Evolutionary conservation across 1,284 basidiomycete genomes (phyloP).

Genomic region (Stereum hirsutum): DNA sequence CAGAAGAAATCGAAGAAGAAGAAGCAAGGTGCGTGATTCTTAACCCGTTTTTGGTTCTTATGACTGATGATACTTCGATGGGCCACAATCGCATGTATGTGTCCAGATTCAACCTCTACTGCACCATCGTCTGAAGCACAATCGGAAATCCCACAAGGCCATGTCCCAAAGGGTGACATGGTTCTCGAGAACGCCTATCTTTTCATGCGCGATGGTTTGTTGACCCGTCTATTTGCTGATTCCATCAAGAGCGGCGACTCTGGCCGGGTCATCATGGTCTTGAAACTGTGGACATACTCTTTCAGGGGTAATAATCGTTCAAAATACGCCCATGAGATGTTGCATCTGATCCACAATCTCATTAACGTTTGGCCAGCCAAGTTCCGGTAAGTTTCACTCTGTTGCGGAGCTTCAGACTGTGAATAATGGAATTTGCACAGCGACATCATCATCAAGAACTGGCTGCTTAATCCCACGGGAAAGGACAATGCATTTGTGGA

Average conservation of each 20-base stretch:
- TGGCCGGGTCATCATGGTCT: conserved; percentile 21
- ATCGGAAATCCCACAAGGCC: too few relatives aligned
- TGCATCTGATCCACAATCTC: conserved; percentile 29
- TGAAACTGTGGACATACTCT: conserved; percentile 23
- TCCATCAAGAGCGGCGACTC: conserved; percentile 27
- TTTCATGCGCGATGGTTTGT: conserved; percentile 25
- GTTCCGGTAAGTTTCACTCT: conserved; percentile 11
- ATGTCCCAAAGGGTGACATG: conserved; percentile 23
- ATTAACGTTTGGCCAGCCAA: conserved; percentile 25
- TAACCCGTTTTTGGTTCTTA: too few relatives aligned
- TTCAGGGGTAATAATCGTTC: conserved; percentile 23
- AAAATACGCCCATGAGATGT: conserved; percentile 31
- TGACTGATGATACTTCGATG: too few relatives aligned
- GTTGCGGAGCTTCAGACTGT: neutral
- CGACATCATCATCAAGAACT: conserved; percentile 25
- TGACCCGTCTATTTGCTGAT: conserved; percentile 24
- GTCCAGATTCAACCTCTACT: too few relatives aligned
- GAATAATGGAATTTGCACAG: conserved; percentile 8
- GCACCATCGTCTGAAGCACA: too few relatives aligned
- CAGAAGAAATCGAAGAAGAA: too few relatives aligned
- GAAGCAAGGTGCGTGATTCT: too few relatives aligned
- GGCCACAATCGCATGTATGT: too few relatives aligned
- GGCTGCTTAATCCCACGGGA: conserved; percentile 28
- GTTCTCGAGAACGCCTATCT: conserved; percentile 26
- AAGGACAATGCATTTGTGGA: conserved; percentile 20